These are phyloP conservation scores for Coleophoma eucalyptorum DNA, from an alignment of 2,329 filamentous ascomycete species.

Conservation along the genomic window DNA sequence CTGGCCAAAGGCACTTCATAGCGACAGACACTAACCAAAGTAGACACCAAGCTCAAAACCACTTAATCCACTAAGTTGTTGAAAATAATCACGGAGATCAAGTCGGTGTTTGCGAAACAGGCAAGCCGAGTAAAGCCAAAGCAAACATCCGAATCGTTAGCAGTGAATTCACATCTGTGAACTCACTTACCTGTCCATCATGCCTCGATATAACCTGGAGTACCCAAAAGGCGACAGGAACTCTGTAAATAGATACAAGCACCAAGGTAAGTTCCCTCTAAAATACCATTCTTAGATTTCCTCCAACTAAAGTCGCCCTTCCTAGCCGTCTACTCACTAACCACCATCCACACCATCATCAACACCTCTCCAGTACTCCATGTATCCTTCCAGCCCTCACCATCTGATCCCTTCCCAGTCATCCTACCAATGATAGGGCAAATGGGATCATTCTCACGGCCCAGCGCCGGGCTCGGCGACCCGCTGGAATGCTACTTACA, in stretches of 20 bases:
- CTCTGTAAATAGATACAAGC: conserved; percentile 22
- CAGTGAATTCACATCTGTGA: no score
- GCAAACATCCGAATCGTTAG: no score
- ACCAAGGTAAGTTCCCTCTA: conserved; percentile 12
- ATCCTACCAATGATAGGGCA: conserved; percentile 83
- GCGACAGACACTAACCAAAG: no score
- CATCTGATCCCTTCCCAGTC: conserved; percentile 59
- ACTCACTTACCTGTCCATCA: background rate
- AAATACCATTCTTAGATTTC: background rate
- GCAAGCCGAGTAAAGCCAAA: no score
- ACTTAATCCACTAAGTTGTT: no score
- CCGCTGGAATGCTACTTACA: background rate
- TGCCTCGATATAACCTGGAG: conserved; percentile 18
- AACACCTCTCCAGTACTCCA: conserved; percentile 72
- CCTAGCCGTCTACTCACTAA: conserved; percentile 29
- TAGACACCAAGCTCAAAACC: no score
- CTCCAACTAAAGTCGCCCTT: background rate
- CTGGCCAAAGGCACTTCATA: no score
- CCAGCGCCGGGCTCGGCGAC: background rate
- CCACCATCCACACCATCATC: conserved; percentile 72
- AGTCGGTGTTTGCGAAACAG: no score
- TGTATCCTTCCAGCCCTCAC: conserved; percentile 64
- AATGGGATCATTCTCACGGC: conserved; percentile 67
- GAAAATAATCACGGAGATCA: no score
- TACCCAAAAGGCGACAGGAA: conserved; percentile 20